phyloP scores from a whole-genome alignment of 805 yeast species.

The Ogataea wickerhamii region DNA sequence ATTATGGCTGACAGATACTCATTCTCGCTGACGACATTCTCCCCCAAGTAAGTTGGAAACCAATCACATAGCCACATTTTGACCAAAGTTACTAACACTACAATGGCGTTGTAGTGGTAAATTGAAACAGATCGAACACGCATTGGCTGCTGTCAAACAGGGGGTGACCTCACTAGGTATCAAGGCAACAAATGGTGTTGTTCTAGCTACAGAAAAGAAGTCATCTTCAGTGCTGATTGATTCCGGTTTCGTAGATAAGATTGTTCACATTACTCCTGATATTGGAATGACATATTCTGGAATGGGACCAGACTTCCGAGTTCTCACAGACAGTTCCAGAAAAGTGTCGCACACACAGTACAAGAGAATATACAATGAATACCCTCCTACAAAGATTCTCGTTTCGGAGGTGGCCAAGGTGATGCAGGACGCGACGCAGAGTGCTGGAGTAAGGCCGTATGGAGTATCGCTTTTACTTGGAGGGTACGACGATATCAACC shows the following conservation, averaged over 20 bases:
- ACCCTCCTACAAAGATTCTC: conserved; percentile 92
- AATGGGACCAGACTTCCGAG: conserved; percentile 98
- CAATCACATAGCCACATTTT: not conserved
- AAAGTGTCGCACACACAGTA: conserved; percentile 90
- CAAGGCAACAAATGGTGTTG: conserved; percentile 90
- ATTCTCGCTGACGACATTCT: conserved; percentile 93
- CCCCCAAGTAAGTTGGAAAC: conserved; percentile 71
- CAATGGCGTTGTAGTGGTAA: conserved; percentile 62
- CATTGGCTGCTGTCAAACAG: conserved; percentile 93
- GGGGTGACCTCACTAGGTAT: conserved; percentile 97
- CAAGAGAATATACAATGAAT: conserved; percentile 90
- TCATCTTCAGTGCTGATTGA: conserved; percentile 75
- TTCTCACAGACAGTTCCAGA: conserved; percentile 88
- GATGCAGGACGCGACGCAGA: conserved; percentile 98
- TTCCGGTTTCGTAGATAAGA: conserved; percentile 70
- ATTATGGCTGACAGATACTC: conserved; percentile 97
- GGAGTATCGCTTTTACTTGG: conserved; percentile 95
- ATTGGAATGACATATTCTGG: conserved; percentile 97
- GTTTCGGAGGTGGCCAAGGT: conserved; percentile 94
- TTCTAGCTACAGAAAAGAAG: conserved; percentile 94
- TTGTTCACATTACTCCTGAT: conserved; percentile 85
- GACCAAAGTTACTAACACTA: conserved; percentile 4
- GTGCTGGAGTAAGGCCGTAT: conserved; percentile 98
- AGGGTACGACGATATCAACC: conserved; percentile 73
- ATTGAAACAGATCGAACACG: conserved; percentile 96